Percentiles rank a stretch among this genome's conserved stretches.
Conservation (phyloP, 139 green algal genomes). For the Chlamydomonas sp. region DNA sequence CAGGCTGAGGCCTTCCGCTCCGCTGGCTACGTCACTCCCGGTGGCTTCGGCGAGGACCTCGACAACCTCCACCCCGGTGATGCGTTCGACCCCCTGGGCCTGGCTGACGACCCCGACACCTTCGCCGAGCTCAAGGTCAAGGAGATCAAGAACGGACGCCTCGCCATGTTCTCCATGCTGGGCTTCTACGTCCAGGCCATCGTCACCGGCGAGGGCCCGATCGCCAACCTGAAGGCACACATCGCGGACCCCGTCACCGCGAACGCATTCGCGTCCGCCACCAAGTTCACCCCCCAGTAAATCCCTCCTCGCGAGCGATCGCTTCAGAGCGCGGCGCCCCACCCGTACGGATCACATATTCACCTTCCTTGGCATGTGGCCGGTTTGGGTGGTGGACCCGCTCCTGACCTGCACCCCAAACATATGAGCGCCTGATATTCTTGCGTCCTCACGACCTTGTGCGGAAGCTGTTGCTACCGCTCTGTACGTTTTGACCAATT, state of each 20-base stretch:
- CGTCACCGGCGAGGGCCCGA: conserved; percentile 57
- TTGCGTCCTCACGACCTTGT: too few relatives aligned
- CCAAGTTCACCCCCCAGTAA: conserved; percentile 50
- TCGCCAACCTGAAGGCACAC: conserved; percentile 65
- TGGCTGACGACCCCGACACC: conserved; percentile 88
- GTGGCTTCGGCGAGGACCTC: conserved; percentile 61
- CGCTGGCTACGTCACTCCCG: conserved; percentile 83
- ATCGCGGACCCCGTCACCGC: conserved; percentile 58
- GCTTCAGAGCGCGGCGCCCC: too few relatives aligned
- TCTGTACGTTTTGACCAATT: too few relatives aligned
- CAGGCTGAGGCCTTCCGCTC: conserved; percentile 77
- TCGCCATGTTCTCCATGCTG: conserved; percentile 74
- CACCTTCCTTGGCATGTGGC: too few relatives aligned
- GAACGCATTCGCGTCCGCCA: conserved; percentile 60
- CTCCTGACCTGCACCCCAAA: too few relatives aligned
- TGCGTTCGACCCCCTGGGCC: conserved; percentile 86
- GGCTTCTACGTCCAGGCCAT: conserved; percentile 53
- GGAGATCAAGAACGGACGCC: conserved; percentile 88
- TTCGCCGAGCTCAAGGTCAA: conserved; percentile 83
- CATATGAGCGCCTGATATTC: too few relatives aligned
- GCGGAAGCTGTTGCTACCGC: too few relatives aligned
- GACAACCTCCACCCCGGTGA: conserved; percentile 65
- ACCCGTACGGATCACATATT: too few relatives aligned
- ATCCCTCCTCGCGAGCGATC: too few relatives aligned
- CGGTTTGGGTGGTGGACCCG: too few relatives aligned